A percentile compares a stretch with the other conserved stretches of the same genome.
These are phyloP conservation scores for Ajuga reptans DNA, from an alignment of 305 asterid species.

Conservation along the genomic window DNA sequence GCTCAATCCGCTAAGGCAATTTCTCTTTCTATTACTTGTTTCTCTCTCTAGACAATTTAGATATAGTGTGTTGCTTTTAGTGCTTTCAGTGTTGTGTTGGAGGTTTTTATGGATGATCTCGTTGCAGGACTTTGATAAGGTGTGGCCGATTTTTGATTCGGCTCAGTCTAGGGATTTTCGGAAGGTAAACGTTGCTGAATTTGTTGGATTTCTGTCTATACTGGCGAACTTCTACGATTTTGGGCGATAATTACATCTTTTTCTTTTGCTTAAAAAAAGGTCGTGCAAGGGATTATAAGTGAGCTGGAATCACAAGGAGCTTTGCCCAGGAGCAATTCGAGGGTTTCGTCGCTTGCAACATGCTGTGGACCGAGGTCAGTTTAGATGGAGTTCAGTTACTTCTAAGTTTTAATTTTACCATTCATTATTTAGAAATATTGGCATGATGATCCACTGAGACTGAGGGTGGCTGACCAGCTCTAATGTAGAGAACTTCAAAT, in stretches of 20 bases:
- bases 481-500: background rate
- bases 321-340: slow-evolving; percentile 93
- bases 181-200: slow-evolving; percentile 46
- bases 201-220: slow-evolving; percentile 7
- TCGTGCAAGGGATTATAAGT: slow-evolving; percentile 93
- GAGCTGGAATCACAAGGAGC: slow-evolving; percentile 99
- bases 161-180: slow-evolving; percentile 99
- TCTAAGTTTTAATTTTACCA: slow-evolving; percentile 7
- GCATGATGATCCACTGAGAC: slow-evolving; percentile 2
- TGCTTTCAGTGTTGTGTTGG: background rate
- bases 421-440: slow-evolving; percentile 7
- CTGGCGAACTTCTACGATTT: background rate
- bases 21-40: background rate
- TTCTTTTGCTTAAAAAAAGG: slow-evolving; percentile 29
- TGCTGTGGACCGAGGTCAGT: slow-evolving; percentile 97
- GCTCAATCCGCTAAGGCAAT: slow-evolving; percentile 82
- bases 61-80: background rate
- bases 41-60: background rate
- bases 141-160: slow-evolving; percentile 98
- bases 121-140: slow-evolving; percentile 87
- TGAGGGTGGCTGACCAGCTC: slow-evolving; percentile 10
- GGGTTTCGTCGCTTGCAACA: slow-evolving; percentile 98
- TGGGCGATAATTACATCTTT: slow-evolving; percentile 7
- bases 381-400: slow-evolving; percentile 1
- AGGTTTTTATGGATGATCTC: slow-evolving; percentile 21